These are phyloP conservation scores for Microglena sp. DNA, from an alignment of 139 green algal genomes.

Conservation along the genomic window DNA sequence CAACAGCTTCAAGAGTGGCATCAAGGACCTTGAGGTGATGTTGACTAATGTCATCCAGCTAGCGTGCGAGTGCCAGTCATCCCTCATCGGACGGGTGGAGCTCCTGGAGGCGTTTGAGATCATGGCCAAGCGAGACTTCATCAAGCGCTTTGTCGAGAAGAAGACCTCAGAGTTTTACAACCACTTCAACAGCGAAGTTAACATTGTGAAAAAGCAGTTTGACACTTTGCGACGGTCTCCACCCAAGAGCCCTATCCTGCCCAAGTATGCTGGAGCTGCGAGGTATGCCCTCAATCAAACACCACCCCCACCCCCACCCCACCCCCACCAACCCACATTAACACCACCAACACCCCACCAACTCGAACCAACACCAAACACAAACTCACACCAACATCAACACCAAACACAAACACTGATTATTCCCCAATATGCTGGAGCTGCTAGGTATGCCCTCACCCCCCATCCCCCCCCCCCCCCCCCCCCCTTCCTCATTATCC, in stretches of 20 bases:
- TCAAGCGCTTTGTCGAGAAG: constrained; percentile 56
- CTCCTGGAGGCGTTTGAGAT: constrained; percentile 52
- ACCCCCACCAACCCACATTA: too few relatives aligned
- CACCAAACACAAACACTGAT: too few relatives aligned
- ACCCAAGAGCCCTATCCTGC: constrained; percentile 52
- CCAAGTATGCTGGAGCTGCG: constrained; percentile 57
- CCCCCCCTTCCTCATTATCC: too few relatives aligned
- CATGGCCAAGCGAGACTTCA: constrained; percentile 63
- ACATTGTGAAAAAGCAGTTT: constrained; percentile 70
- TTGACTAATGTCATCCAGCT: constrained; percentile 62
- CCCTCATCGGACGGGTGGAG: constrained; percentile 23
- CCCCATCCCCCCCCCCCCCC: too few relatives aligned
- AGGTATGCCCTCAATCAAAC: too few relatives aligned
- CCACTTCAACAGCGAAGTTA: constrained; percentile 66
- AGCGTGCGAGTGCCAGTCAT: constrained; percentile 41
- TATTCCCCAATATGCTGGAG: too few relatives aligned
- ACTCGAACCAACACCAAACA: too few relatives aligned
- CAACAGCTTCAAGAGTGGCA: constrained; percentile 74
- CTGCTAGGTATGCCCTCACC: too few relatives aligned
- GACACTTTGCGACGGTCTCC: constrained; percentile 48
- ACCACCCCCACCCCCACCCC: too few relatives aligned
- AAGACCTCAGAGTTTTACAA: constrained; percentile 61
- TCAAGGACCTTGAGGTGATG: constrained; percentile 60
- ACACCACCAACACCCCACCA: too few relatives aligned
- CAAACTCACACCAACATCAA: too few relatives aligned